Evolutionary conservation across 805 yeast genomes (phyloP).

Genomic region (Yarrowia sp.): DNA sequence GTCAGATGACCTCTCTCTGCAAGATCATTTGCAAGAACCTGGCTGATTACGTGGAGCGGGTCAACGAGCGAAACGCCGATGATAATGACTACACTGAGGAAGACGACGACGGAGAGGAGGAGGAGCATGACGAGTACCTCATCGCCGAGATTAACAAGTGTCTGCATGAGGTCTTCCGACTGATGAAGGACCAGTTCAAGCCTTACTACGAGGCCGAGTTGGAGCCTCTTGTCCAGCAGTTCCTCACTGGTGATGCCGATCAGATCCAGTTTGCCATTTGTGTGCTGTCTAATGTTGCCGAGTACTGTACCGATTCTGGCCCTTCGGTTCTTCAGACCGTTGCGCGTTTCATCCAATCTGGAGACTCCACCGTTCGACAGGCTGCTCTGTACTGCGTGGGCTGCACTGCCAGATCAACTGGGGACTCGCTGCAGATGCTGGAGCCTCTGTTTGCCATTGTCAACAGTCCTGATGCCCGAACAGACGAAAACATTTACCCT

Average conservation of each 20-base stretch:
- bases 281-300: constrained; percentile 75
- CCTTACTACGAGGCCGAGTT: constrained; percentile 58
- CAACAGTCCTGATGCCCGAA: constrained; percentile 73
- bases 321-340: constrained; percentile 60
- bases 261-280: constrained; percentile 75
- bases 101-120: constrained; percentile 76
- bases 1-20: constrained; percentile 53
- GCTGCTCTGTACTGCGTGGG: constrained; percentile 85
- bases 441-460: constrained; percentile 72
- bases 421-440: constrained; percentile 62
- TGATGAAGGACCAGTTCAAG: constrained; percentile 55
- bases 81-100: constrained; percentile 90
- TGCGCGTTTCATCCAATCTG: constrained; percentile 50
- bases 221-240: constrained; percentile 60
- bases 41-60: constrained; percentile 66
- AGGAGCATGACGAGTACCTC: constrained; percentile 83
- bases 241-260: constrained; percentile 62
- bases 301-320: constrained; percentile 56
- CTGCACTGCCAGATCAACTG: constrained; percentile 79
- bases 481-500: constrained; percentile 80
- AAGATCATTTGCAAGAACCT: constrained; percentile 60
- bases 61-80: constrained; percentile 47
- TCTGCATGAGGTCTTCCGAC: constrained; percentile 66
- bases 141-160: constrained; percentile 81
- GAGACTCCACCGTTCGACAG: constrained; percentile 67